Evolutionary conservation across 2,329 filamentous ascomycete species (phyloP), one percentile per base, ranked within the genome.

Genomic region (Diaporthe capsici): DNA sequence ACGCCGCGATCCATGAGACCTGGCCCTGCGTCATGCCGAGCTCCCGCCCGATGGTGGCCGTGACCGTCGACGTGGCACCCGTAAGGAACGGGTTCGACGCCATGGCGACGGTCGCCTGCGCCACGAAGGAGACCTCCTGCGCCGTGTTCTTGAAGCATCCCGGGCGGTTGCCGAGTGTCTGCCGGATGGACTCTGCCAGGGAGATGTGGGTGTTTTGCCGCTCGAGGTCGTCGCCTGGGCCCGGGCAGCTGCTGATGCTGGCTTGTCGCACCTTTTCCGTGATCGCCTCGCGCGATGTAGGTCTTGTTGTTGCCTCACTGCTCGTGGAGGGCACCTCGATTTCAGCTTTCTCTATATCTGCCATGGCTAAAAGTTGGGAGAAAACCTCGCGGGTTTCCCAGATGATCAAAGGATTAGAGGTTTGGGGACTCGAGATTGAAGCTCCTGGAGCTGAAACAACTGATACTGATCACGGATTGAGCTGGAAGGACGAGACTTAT

Each of bases 81-180:
- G 86, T 85, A 39, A 92, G 84, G 78, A 94, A 91, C 6, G 89
- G 88, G 13, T 87, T 88, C 80, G 92, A 91, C 4, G 90, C 91
- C 60, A 93, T 92, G 2, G 92, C 91, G 84, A 93, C 90, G 2
- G 92, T 94, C 13, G 91, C 90, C 53, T 91, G 92, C 25, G 92
- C 81, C 22, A 94, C 90, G 79, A 94, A 94, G 3, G 92, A 83
- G 51, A 90, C 86, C 84, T 94, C 92, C 79, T 93, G 90, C 2
- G 90, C 73, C 0, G 91, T 92, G 57, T 87, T 92, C 57, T 83
- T 87, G 86, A 94, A 94, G 83, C 90, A 92, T 79, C 83, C 86
- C 42, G 91, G 91, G 12, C 91, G 86, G 49, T 78, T 78, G 22
- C 83, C 84, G 60, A 83, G 79, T 71, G 79, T 39, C 74, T 79